Percentiles rank a stretch among this genome's conserved stretches.
Conservation (phyloP, 768 basidiomycete species). For the Psilocybe azurescens region DNA sequence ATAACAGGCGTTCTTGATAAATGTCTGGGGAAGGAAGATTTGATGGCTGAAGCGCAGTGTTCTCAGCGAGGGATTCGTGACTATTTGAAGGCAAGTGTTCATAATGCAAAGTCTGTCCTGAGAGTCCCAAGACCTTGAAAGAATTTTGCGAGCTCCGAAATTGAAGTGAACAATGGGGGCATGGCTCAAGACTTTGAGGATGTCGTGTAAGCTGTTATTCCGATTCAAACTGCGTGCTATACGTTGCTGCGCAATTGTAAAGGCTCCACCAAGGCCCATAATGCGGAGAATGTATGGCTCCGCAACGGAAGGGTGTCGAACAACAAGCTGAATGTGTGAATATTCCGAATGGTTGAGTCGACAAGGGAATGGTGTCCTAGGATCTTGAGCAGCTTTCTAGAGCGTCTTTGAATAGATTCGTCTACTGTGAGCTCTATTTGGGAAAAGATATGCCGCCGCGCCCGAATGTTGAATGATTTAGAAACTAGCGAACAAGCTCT, state of each 20-base stretch:
- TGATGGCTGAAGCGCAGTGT: neutral
- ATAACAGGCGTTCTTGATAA: neutral
- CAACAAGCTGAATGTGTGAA: neutral
- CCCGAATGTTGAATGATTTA: neutral
- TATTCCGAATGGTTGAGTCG: neutral
- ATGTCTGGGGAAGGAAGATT: neutral
- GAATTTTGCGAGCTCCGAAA: too few relatives aligned
- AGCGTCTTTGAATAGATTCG: neutral
- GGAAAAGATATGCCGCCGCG: neutral
- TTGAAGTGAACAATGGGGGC: neutral
- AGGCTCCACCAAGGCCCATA: neutral
- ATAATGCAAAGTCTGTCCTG: neutral
- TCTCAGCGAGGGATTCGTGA: neutral
- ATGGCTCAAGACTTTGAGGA: neutral
- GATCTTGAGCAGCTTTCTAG: neutral
- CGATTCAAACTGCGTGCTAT: neutral
- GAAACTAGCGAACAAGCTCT: neutral
- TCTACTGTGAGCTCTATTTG: neutral
- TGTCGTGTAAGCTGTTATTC: neutral
- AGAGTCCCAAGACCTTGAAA: too few relatives aligned
- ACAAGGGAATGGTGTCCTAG: neutral
- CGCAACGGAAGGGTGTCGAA: neutral
- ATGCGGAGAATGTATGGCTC: neutral
- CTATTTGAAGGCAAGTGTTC: neutral
- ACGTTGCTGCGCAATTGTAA: neutral